phyloP scores from a whole-genome alignment of 78 protist genomes.

The Dictyostelium firmibasis region DNA sequence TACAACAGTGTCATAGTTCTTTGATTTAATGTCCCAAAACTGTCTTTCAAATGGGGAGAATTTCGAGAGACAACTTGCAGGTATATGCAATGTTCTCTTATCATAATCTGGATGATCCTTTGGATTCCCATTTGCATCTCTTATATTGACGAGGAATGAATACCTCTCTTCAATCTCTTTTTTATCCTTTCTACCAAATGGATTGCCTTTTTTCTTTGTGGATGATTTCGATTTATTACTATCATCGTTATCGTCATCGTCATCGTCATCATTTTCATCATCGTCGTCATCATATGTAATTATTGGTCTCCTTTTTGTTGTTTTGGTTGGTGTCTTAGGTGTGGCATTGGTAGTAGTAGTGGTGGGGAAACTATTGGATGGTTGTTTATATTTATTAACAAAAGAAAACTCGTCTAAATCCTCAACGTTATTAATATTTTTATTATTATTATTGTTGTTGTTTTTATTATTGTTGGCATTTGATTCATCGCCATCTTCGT shows the following conservation, averaged over 20 bases:
- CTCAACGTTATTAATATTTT: background rate
- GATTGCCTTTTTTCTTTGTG: background rate
- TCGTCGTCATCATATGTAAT: background rate
- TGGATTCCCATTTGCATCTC: slow-evolving; percentile 56
- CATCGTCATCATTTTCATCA: background rate
- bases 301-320: background rate
- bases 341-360: background rate
- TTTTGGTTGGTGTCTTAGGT: background rate
- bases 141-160: slow-evolving; percentile 29
- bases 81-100: slow-evolving; percentile 82
- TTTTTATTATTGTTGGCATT: background rate
- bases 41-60: slow-evolving; percentile 92
- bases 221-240: background rate
- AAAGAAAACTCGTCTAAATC: background rate
- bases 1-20: slow-evolving; percentile 88
- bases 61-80: background rate
- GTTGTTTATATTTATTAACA: background rate
- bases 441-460: background rate
- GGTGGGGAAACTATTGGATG: background rate
- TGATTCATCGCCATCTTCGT: background rate
- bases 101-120: slow-evolving; percentile 81
- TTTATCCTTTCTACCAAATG: slow-evolving; percentile 17
- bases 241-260: background rate
- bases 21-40: slow-evolving; percentile 93
- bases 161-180: slow-evolving; percentile 35